A percentile compares a stretch with the other conserved stretches of the same genome.
These are phyloP conservation scores for Heritiera littoralis DNA, from an alignment of 345 rosid species.

Conservation along the genomic window DNA sequence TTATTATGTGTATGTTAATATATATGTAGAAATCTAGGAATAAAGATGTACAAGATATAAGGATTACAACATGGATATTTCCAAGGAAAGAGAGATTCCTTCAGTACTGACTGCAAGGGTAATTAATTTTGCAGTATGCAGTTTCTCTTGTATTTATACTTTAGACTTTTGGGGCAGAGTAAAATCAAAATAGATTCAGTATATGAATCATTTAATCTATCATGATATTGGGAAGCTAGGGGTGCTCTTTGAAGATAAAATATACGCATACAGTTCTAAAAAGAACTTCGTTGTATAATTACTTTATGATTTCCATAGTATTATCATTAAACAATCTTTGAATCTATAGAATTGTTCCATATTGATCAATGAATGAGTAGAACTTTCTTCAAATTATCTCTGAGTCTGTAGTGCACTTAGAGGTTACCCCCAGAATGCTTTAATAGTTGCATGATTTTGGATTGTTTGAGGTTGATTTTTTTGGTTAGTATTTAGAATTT, in stretches of 20 bases:
- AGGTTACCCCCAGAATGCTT: not conserved
- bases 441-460: not conserved
- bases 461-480: not conserved
- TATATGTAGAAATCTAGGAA: not conserved
- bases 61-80: slow-evolving; percentile 3
- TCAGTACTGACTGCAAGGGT: not conserved
- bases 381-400: not conserved
- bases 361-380: slow-evolving; percentile 11
- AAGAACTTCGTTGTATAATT: not conserved
- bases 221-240: not conserved
- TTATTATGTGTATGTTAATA: not conserved
- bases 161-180: not conserved
- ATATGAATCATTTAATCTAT: not conserved
- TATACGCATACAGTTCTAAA: no score
- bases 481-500: slow-evolving; percentile 6
- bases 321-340: slow-evolving; percentile 5
- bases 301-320: not conserved
- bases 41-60: not conserved
- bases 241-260: slow-evolving; percentile 13
- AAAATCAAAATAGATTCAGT: not conserved
- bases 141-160: not conserved
- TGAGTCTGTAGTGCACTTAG: not conserved
- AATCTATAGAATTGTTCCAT: slow-evolving; percentile 1
- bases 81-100: not conserved
- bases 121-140: not conserved